phyloP scores from a whole-genome alignment of 345 rosid species.

The Camelina sativa region DNA sequence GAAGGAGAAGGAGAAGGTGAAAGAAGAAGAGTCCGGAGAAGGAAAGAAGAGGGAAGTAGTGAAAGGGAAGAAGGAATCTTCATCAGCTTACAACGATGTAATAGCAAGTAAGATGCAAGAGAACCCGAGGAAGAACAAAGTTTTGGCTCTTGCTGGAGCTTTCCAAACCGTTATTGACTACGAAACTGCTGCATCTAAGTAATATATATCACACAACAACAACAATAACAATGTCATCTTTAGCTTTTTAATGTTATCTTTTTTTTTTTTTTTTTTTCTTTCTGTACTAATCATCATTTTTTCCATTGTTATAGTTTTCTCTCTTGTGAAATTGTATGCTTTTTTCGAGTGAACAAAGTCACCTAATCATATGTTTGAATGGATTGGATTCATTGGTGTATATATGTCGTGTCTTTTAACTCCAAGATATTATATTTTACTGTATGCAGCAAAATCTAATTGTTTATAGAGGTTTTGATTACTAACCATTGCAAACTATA shows the following conservation, averaged over 20 bases:
- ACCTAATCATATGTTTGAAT: slow-evolving; percentile 35
- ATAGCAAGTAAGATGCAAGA: slow-evolving; percentile 72
- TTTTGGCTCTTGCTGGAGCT: slow-evolving; percentile 85
- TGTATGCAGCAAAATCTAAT: not conserved
- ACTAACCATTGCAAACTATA: too few species aligned
- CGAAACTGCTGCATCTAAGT: slow-evolving; percentile 63
- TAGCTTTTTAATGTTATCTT: slow-evolving; percentile 23
- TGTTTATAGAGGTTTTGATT: not conserved
- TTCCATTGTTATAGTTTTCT: slow-evolving; percentile 31
- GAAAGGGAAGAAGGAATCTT: slow-evolving; percentile 64
- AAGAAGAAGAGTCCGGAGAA: slow-evolving; percentile 24
- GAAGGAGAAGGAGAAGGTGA: slow-evolving; percentile 20
- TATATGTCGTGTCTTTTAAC: slow-evolving; percentile 7
- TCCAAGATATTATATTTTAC: not conserved
- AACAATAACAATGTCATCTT: not conserved
- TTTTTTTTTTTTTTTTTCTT: not conserved
- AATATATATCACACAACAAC: slow-evolving; percentile 23
- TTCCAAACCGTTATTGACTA: slow-evolving; percentile 89
- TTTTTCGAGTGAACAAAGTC: slow-evolving; percentile 41
- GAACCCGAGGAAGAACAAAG: slow-evolving; percentile 77
- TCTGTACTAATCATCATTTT: slow-evolving; percentile 23
- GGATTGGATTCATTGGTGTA: slow-evolving; percentile 33
- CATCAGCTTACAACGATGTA: slow-evolving; percentile 78
- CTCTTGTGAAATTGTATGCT: slow-evolving; percentile 35
- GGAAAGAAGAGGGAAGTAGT: slow-evolving; percentile 35